Conservation (phyloP, 805 yeast genomes). For the Kuraishia piskuri region DNA sequence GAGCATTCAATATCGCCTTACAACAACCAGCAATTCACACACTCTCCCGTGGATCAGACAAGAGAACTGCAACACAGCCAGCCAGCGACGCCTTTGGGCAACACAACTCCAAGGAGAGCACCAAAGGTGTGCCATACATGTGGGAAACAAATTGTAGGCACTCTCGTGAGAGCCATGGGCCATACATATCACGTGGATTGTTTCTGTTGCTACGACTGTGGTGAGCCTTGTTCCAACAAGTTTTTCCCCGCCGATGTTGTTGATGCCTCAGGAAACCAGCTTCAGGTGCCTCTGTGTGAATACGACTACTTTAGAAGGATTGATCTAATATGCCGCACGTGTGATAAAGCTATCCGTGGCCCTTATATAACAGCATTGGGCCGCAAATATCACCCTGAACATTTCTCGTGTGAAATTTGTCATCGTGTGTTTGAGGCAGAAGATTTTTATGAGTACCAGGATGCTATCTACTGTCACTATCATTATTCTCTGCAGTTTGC, state of each 20-base stretch:
- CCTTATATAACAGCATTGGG: constrained; percentile 92
- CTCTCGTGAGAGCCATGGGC: constrained; percentile 78
- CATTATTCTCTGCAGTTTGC: constrained; percentile 87
- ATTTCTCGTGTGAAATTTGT: constrained; percentile 87
- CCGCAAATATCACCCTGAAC: constrained; percentile 87
- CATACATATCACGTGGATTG: constrained; percentile 80
- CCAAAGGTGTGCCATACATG: constrained; percentile 44
- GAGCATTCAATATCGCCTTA: neutral
- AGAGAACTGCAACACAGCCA: neutral
- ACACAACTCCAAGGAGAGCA: constrained; percentile 5
- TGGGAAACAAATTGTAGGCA: constrained; percentile 48
- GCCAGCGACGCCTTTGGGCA: neutral
- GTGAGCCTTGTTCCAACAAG: constrained; percentile 69
- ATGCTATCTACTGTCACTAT: constrained; percentile 78
- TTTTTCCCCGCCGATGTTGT: constrained; percentile 71
- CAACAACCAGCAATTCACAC: neutral
- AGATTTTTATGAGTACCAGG: constrained; percentile 83
- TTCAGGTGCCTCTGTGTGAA: constrained; percentile 69
- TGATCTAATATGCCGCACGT: constrained; percentile 77
- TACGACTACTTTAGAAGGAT: constrained; percentile 83
- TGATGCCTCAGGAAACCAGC: constrained; percentile 21
- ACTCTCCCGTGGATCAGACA: neutral
- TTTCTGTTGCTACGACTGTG: constrained; percentile 82
- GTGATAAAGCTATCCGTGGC: constrained; percentile 82
- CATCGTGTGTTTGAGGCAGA: constrained; percentile 73